phyloP scores from a whole-genome alignment of 495 filamentous ascomycete species.

The Hypoxylon intermedium region DNA sequence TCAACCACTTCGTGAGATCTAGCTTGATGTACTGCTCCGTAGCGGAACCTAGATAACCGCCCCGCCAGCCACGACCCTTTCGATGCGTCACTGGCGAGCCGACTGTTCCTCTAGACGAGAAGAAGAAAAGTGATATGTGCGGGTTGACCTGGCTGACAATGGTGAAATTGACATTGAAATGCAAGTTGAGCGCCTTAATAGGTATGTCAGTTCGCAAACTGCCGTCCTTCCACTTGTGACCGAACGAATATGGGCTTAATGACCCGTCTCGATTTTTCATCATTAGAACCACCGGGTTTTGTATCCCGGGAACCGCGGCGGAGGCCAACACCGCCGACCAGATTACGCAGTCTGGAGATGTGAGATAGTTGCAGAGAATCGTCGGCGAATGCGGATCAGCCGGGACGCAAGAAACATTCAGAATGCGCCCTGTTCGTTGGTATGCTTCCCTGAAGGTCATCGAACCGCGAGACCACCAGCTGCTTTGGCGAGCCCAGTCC shows the following conservation, averaged over 20 bases:
- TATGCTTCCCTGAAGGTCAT: constrained; percentile 96
- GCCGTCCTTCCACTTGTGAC: constrained; percentile 98
- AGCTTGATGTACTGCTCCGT: constrained; percentile 94
- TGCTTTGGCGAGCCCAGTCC: constrained; percentile 84
- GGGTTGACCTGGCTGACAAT: constrained; percentile 98
- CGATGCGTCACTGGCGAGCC: constrained; percentile 95
- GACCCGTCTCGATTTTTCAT: constrained; percentile 81
- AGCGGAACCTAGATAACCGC: constrained; percentile 90
- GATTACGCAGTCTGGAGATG: constrained; percentile 93
- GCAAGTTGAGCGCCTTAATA: constrained; percentile 87
- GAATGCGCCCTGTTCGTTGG: constrained; percentile 87
- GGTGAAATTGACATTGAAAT: constrained; percentile 97
- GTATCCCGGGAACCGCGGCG: constrained; percentile 92
- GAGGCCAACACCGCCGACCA: constrained; percentile 97
- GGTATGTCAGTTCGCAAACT: constrained; percentile 93
- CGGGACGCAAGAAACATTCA: constrained; percentile 97
- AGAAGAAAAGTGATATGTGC: constrained; percentile 98
- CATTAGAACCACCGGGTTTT: constrained; percentile 97
- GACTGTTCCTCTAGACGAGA: constrained; percentile 88
- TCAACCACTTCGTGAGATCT: constrained; percentile 95
- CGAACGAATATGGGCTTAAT: constrained; percentile 84
- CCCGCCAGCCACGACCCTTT: constrained; percentile 91
- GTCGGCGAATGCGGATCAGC: constrained; percentile 93
- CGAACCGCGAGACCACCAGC: constrained; percentile 88
- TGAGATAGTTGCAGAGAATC: constrained; percentile 92